Percentiles rank a stretch among this genome's conserved stretches.
phyloP scores from a whole-genome alignment of 1,284 basidiomycete genomes.

The Xerocomus minutiporus region DNA sequence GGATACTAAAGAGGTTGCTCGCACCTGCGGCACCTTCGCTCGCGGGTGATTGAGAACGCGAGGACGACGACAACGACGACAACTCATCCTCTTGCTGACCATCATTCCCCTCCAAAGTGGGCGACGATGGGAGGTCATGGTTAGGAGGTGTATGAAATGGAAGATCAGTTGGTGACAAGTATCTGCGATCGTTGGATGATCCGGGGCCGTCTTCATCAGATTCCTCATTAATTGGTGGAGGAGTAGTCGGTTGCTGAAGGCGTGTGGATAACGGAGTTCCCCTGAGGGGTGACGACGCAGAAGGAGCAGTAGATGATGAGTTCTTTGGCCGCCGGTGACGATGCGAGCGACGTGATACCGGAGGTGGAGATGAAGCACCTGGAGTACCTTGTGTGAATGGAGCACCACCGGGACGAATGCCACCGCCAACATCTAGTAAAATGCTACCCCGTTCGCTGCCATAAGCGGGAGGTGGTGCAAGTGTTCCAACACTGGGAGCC shows the following conservation, averaged over 20 bases:
- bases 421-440: constrained; percentile 82
- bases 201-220: constrained; percentile 41
- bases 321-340: constrained; percentile 53
- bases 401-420: constrained; percentile 42
- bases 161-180: constrained; percentile 63
- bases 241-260: constrained; percentile 47
- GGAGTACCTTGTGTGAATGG: constrained; percentile 39
- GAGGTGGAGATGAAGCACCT: constrained; percentile 45
- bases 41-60: constrained; percentile 50
- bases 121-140: constrained; percentile 47
- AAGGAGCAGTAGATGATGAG: constrained; percentile 38
- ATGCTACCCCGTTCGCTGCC: constrained; percentile 93
- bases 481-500: constrained; percentile 89
- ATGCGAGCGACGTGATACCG: constrained; percentile 50
- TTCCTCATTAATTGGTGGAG: constrained; percentile 71
- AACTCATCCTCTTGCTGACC: constrained; percentile 28
- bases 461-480: constrained; percentile 93
- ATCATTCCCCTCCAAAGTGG: constrained; percentile 28
- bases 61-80: constrained; percentile 35
- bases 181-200: constrained; percentile 48
- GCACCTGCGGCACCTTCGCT: constrained; percentile 61
- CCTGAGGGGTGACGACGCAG: constrained; percentile 60
- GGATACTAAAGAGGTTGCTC: constrained; percentile 69
- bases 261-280: constrained; percentile 37
- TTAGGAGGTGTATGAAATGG: constrained; percentile 54